A percentile compares a stretch with the other conserved stretches of the same genome.
These are phyloP conservation scores for Hymenoscyphus infarciens DNA, from an alignment of 2,329 filamentous ascomycete species.

Conservation along the genomic window DNA sequence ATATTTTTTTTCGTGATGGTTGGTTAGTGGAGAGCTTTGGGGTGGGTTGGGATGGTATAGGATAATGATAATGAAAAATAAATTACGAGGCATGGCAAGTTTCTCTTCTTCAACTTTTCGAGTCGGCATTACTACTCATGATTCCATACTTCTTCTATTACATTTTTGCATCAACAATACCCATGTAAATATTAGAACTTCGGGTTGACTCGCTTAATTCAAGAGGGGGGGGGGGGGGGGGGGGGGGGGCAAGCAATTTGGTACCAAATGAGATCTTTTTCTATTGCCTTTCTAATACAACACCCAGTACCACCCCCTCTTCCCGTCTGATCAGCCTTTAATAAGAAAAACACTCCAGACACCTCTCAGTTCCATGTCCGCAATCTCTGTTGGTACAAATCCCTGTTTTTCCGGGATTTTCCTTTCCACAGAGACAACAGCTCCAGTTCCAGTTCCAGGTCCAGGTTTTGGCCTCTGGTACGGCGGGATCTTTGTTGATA, in stretches of 20 bases:
- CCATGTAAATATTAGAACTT: no score
- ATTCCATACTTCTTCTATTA: no score
- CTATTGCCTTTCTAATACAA: background rate
- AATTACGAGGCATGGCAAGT: no score
- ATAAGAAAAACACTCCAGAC: background rate
- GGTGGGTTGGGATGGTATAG: no score
- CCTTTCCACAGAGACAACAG: background rate
- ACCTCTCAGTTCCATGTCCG: background rate
- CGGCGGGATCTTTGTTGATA: background rate
- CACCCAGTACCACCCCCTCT: background rate
- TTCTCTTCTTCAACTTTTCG: no score
- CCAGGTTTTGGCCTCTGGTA: background rate
- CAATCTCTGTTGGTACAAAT: background rate
- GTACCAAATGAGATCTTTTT: background rate
- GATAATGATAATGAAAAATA: no score
- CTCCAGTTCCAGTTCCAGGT: background rate
- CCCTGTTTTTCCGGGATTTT: background rate
- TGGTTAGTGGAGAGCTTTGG: no score
- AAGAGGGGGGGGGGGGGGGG: no score
- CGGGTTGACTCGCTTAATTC: no score
- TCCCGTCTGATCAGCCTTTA: background rate
- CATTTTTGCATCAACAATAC: no score
- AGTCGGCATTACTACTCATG: no score
- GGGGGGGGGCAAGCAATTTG: no score
- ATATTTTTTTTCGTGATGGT: background rate